Conservation (phyloP, 495 filamentous ascomycete genomes). For the Beverwykella pulmonaria region DNA sequence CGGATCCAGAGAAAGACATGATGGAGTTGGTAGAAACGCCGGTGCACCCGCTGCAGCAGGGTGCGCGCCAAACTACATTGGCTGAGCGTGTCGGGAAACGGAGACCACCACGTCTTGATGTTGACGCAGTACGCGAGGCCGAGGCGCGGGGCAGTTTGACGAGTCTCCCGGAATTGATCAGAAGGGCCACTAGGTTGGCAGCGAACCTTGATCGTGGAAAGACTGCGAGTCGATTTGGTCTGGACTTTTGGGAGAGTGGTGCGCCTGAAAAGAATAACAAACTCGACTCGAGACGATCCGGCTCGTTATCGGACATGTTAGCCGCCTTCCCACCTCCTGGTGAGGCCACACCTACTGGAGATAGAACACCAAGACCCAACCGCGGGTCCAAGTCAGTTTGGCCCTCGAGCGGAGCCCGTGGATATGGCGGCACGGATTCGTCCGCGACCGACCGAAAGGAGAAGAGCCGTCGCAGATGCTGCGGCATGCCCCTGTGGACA, state of each 20-base stretch:
- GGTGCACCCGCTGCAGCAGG: slow-evolving; percentile 37
- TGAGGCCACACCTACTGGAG: slow-evolving; percentile 54
- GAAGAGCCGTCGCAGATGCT: slow-evolving; percentile 56
- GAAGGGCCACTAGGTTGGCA: slow-evolving; percentile 82
- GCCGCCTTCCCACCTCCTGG: slow-evolving; percentile 87
- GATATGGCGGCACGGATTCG: not conserved
- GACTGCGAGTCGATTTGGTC: slow-evolving; percentile 71
- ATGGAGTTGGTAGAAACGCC: slow-evolving; percentile 9
- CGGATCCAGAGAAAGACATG: slow-evolving; percentile 26
- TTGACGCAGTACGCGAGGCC: slow-evolving; percentile 76
- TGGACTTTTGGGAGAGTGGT: slow-evolving; percentile 52
- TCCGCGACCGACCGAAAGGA: slow-evolving; percentile 21
- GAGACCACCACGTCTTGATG: slow-evolving; percentile 74
- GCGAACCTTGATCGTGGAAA: slow-evolving; percentile 84
- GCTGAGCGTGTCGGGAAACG: slow-evolving; percentile 52
- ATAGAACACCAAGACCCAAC: slow-evolving; percentile 40
- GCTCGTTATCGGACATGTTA: slow-evolving; percentile 85
- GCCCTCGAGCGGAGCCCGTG: slow-evolving; percentile 21
- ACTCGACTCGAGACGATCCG: slow-evolving; percentile 48
- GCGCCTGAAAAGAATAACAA: slow-evolving; percentile 49
- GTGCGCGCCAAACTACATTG: slow-evolving; percentile 28
- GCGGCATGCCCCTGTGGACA: slow-evolving; percentile 80
- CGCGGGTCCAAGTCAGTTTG: slow-evolving; percentile 39
- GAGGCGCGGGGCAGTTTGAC: slow-evolving; percentile 85
- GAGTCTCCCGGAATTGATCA: slow-evolving; percentile 87